These are phyloP conservation scores for Russula compacta DNA, from an alignment of 768 basidiomycete species.

Conservation along the genomic window DNA sequence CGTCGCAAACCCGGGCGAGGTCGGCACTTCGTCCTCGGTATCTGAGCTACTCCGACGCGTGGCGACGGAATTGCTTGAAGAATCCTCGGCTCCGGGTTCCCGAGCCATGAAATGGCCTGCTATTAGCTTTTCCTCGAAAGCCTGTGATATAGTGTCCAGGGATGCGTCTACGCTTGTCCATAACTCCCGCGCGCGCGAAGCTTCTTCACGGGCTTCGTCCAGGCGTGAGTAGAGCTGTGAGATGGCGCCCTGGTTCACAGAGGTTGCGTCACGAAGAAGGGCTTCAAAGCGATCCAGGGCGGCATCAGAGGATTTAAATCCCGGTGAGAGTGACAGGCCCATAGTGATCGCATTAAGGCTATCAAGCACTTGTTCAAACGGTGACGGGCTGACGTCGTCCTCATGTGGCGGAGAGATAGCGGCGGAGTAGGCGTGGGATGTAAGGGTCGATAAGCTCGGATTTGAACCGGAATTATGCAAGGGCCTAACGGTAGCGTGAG, in stretches of 20 bases:
- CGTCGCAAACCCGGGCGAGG: neutral
- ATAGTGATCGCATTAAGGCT: constrained; percentile 45
- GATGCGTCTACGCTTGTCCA: constrained; percentile 37
- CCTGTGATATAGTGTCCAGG: constrained; percentile 36
- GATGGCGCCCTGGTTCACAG: constrained; percentile 39
- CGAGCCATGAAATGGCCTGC: neutral
- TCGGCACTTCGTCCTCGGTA: neutral
- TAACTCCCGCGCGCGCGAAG: constrained; percentile 38
- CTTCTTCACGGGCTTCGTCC: constrained; percentile 41
- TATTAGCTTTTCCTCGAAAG: constrained; percentile 38
- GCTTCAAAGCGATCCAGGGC: constrained; percentile 38
- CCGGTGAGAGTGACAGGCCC: constrained; percentile 20
- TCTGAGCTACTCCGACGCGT: constrained; percentile 10
- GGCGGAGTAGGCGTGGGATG: neutral
- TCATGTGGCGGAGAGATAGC: constrained; percentile 26
- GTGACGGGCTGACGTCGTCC: constrained; percentile 30
- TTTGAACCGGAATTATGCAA: constrained; percentile 42
- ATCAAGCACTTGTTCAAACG: constrained; percentile 40
- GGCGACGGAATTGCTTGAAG: neutral
- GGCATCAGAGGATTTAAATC: constrained; percentile 30
- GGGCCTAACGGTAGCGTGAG: constrained; percentile 38
- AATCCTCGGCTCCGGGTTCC: neutral
- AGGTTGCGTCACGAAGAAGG: constrained; percentile 40
- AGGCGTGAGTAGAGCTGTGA: constrained; percentile 44
- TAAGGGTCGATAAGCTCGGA: constrained; percentile 34